These are phyloP conservation scores for Huiozyma sinensis DNA, from an alignment of 805 yeast genomes.

Conservation along the genomic window DNA sequence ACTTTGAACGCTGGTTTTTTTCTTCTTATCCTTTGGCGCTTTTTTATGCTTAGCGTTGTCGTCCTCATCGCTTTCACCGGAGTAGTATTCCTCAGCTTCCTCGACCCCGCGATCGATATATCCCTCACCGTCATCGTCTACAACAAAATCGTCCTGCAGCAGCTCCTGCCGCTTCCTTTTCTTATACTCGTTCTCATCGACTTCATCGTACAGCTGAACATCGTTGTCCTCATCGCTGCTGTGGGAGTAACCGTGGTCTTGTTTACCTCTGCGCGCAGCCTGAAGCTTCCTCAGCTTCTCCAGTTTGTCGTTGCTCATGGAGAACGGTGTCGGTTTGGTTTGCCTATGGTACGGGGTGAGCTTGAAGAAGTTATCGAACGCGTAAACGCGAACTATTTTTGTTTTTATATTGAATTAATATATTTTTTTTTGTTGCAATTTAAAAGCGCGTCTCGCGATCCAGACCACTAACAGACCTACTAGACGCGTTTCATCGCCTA, in stretches of 20 bases:
- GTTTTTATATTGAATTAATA: too few species aligned
- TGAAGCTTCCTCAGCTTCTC: conserved; percentile 51
- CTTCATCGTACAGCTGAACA: conserved; percentile 67
- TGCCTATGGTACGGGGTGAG: neutral
- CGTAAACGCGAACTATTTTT: too few species aligned
- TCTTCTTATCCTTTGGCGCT: conserved; percentile 15
- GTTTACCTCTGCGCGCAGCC: conserved; percentile 37
- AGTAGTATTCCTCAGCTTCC: conserved; percentile 58
- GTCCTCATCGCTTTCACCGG: conserved; percentile 42
- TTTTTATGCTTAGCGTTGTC: conserved; percentile 8
- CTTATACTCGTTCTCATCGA: conserved; percentile 71
- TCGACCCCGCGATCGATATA: conserved; percentile 90
- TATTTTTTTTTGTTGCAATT: too few species aligned
- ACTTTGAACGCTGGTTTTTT: conserved; percentile 10
- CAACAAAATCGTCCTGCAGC: conserved; percentile 84
- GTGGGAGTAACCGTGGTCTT: conserved; percentile 28
- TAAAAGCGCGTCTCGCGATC: too few species aligned
- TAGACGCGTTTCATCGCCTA: too few species aligned
- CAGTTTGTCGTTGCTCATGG: conserved; percentile 37
- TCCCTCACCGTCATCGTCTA: conserved; percentile 88
- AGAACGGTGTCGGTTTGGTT: neutral
- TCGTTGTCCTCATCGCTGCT: conserved; percentile 45
- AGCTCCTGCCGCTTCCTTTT: conserved; percentile 69
- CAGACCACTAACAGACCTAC: too few species aligned
- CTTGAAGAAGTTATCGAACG: too few species aligned